Evolutionary conservation across 2,329 filamentous ascomycete species (phyloP).

Genomic region (Apiospora koreana): DNA sequence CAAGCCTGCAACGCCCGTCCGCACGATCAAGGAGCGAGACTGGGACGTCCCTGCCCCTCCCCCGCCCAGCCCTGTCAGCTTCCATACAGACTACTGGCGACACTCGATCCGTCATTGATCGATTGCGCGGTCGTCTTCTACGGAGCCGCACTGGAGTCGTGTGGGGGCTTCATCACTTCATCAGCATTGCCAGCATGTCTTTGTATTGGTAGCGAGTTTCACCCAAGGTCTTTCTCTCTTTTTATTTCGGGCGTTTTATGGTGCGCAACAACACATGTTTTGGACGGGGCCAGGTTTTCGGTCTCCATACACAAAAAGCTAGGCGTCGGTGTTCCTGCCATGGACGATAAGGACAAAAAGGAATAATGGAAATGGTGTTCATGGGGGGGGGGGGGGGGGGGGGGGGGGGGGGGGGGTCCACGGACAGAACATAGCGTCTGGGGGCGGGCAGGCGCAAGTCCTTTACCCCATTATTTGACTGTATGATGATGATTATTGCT

Average conservation of each 20-base stretch:
- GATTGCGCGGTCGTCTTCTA: background rate
- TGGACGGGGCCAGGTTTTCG: background rate
- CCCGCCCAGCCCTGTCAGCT: conserved; percentile 64
- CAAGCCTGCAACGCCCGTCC: conserved; percentile 46
- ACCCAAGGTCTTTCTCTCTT: background rate
- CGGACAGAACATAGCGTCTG: background rate
- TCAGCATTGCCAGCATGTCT: conserved; percentile 10
- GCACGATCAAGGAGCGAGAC: conserved; percentile 57
- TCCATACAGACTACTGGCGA: conserved; percentile 58
- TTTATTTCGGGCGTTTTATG: conserved; percentile 8
- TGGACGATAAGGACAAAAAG: background rate
- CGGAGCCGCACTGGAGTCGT: background rate
- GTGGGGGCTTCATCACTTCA: background rate
- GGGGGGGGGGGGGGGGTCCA: no score
- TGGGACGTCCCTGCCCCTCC: conserved; percentile 67
- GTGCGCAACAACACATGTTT: conserved; percentile 1
- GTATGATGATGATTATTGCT: conserved; percentile 2
- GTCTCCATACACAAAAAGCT: conserved; percentile 10
- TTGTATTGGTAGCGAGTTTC: conserved; percentile 13
- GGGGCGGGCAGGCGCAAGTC: background rate
- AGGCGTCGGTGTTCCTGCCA: background rate
- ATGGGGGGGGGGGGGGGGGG: no score
- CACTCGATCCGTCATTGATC: conserved; percentile 35
- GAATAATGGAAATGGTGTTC: conserved; percentile 5
- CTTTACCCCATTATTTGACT: conserved; percentile 1